A percentile compares a stretch with the other conserved stretches of the same genome.
Evolutionary conservation across 768 basidiomycete genomes (phyloP).

Genomic region (Hydnum rufescens): DNA sequence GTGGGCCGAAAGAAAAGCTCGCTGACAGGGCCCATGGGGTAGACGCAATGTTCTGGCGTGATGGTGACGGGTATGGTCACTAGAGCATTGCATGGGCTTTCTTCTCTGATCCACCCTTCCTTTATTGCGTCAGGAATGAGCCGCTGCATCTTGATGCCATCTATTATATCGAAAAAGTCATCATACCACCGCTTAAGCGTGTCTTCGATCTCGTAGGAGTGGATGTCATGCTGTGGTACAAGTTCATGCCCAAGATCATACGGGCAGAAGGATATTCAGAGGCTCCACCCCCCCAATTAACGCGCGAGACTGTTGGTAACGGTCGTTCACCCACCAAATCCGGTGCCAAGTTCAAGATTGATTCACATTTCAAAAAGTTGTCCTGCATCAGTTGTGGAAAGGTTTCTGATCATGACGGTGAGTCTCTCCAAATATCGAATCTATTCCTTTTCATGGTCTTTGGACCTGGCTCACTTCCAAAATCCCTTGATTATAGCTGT

Average conservation of each 20-base stretch:
- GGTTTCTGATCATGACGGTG: conserved; percentile 21
- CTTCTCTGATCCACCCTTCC: background rate
- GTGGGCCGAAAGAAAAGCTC: conserved; percentile 40
- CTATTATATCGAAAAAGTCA: conserved; percentile 73
- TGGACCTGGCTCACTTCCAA: conserved; percentile 3
- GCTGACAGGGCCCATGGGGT: conserved; percentile 47
- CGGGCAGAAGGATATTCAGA: conserved; percentile 16
- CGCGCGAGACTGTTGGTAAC: conserved; percentile 3
- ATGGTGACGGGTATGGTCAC: conserved; percentile 32
- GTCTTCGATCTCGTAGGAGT: conserved; percentile 84
- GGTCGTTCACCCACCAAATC: conserved; percentile 15
- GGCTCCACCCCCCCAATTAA: background rate
- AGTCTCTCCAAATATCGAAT: too few relatives aligned
- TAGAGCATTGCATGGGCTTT: too few relatives aligned
- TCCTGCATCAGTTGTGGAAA: conserved; percentile 51
- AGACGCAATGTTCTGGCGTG: background rate
- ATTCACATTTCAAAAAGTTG: conserved; percentile 52
- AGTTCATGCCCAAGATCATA: conserved; percentile 57
- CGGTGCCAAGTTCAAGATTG: conserved; percentile 29
- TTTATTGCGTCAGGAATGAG: background rate
- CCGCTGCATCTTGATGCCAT: conserved; percentile 58
- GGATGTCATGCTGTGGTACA: conserved; percentile 71
- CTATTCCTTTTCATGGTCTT: too few relatives aligned
- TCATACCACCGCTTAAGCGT: conserved; percentile 79
- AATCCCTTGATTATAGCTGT: background rate